Evolutionary conservation across 75 land plant genomes (phyloP).

Genomic region (Cunninghamia lanceolata): DNA sequence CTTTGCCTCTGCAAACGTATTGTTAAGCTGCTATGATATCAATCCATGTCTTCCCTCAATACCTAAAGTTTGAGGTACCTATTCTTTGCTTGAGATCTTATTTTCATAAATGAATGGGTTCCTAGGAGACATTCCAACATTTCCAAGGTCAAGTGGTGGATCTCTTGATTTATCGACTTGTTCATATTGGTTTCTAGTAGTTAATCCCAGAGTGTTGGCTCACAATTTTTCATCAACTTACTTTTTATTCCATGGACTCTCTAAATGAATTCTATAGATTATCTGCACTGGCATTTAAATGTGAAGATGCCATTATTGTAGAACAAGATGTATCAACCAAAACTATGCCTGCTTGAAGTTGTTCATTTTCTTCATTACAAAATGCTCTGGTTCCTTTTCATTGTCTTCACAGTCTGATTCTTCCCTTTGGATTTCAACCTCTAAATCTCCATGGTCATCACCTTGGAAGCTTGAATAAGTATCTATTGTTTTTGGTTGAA

Average conservation of each 20-base stretch:
- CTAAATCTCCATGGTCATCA: neutral
- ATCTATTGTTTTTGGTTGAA: neutral
- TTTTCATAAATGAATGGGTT: neutral
- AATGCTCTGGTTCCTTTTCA: neutral
- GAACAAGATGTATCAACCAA: neutral
- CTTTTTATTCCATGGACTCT: neutral
- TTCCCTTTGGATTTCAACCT: neutral
- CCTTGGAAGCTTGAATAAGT: neutral
- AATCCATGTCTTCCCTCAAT: neutral
- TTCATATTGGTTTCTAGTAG: neutral
- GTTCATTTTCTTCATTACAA: neutral
- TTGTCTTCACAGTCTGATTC: neutral
- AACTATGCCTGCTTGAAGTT: neutral
- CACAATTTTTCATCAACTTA: neutral
- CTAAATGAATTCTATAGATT: neutral
- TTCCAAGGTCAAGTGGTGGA: neutral
- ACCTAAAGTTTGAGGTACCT: neutral
- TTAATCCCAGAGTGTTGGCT: slow-evolving; percentile 1
- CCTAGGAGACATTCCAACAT: neutral
- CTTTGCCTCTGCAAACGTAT: neutral
- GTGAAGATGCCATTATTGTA: neutral
- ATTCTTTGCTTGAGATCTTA: neutral
- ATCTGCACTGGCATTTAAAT: neutral
- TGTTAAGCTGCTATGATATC: neutral
- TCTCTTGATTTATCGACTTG: neutral